Base-by-base conservation (phyloP, 2,329 filamentous ascomycete genomes). In the Penicillium glabrum region DNA sequence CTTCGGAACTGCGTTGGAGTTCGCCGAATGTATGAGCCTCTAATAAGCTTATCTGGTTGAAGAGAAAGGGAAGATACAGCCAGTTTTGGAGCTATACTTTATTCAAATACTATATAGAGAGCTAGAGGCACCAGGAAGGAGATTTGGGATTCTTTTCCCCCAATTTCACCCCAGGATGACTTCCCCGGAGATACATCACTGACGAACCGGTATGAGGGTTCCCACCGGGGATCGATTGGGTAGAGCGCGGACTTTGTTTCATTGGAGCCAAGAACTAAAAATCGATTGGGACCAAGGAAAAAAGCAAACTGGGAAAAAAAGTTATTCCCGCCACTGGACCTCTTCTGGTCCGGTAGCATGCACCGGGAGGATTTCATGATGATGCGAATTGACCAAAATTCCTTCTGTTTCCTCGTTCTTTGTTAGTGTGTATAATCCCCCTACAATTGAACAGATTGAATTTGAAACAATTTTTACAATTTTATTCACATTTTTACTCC, bases 311-410 rank as follows among this genome's bases (percentile, higher is more conserved):
- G 10, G 11, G 23, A 48, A 24, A 35, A 27, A 29, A 46, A 37
- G 21, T 24, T 44, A 27, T 24, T 33, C 31, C n/a, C 27, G 50
- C 50, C 50, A 53, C 50, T 39, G 39, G 24, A 29, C 16, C 33
- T 24, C 26, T 44, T 27, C 27, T 45, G 50, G 50, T 29, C 37
- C 50, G 47, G 47, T 50, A 44, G 49, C 24, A 27, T 31, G n/a
- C 24, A 41, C 43, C 33, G 44, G 51, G 43, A 37, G 52, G 24
- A 49, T 31, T 55, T 55, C 53, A 55, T 55, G 46, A 55, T 55
- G 53, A 55, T 55, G 53, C 39, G n/a, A 19, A 45, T 26, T 39
- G 27, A n/a, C 16, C 16, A 31, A 5, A 10, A 14, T 24, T 24
- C 24, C 13, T 37, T 14, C 5, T 13, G 7, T 16, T 27, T 31